Evolutionary conservation across 1,284 basidiomycete genomes (phyloP), one percentile per base, ranked within the genome.

Genomic region (Ceratobasidium sp.): DNA sequence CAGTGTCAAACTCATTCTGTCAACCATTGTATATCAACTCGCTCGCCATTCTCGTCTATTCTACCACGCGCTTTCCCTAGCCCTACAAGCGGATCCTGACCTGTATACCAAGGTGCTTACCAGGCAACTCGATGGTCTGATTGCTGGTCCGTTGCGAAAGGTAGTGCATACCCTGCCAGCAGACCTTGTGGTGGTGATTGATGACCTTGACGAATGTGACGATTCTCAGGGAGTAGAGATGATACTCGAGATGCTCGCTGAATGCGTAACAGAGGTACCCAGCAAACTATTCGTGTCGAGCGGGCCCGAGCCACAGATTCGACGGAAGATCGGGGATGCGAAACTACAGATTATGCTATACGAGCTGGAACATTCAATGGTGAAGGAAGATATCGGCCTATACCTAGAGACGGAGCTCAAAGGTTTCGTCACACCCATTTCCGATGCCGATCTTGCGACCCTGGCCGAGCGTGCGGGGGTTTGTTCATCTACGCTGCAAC

Each of bases 121-220:
- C 17, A 17, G 8, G 38, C 38, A 40, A 17, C 17, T 40, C 38
- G 38, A 40, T 8, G 17, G 17, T 8, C 38, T 40, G 10, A 40
- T 40, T 8, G 38, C 17, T 8, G 10, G 17, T 8, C 38, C 38
- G 38, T 8, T 40, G 38, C 8, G 17, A 17, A 8, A n/a, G n/a
- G n/a, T 17, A 8, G 17, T 17, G 17, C 10, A 17, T 8, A 17
- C 8, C 10, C 38, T 40, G 38, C 17, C 17, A 40, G 38, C 38
- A 40, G 38, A 17, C 38, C 15, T 68, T 7, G 29, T 68, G 4
- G 32, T 70, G 22, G 47, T 68, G 31, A 52, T 70, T n/a, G 69
- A 70, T 27, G 69, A 62, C 0, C 54, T 70, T 2, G 69, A 70
- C 31, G 69, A 70, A 31, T 70, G 69, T 35, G 34, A 54, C 13